Evolutionary conservation across 139 green algal genomes (phyloP), one percentile per base, ranked within the genome.

Genomic region (Haematococcus sp.): DNA sequence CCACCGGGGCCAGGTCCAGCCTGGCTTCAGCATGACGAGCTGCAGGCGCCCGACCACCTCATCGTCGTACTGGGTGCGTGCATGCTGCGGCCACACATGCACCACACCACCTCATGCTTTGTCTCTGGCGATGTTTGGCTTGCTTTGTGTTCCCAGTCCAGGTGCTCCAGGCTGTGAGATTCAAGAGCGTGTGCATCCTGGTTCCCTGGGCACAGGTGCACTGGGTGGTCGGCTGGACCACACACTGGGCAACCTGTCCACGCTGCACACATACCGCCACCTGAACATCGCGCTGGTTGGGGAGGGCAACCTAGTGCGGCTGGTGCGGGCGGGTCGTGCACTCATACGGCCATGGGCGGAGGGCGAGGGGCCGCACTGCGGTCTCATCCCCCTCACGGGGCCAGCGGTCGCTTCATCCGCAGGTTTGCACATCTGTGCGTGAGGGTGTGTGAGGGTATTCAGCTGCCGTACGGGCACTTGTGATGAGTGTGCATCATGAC

Each of bases 141-240:
- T 49, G 40, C 40, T 49, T 7, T 49, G 40, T 49, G 40, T 49
- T 11, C 54, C 22, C 15, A 19, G 15, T 7, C 54, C 54, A 27
- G 23, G 17, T 28, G 17, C 4, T 19, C 54, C 63, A 69, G 27
- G 23, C 52, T 34, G 35, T 17, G 19, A n/a, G 33, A 54, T 69
- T 3, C 32, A 31, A 49, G 7, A 19, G 40, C 40, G 40, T 7
- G 40, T 7, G 40, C 40, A 4, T 71, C 4, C 34, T 32, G 22
- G 46, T n/a, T 59, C 9, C 28, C 67, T 27, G 7, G 1, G 3
- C 4, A 33, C 88, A 90, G 94, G 94, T 28, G 94, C 90, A 1
- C 66, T 98, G 3, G 95, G 95, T 5, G 95, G 95, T 1, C 86
- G 95, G 16, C 63, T 98, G 44, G 95, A 98, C 85, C 95, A 98